phyloP scores from a whole-genome alignment of 305 asterid species.

The Solanum chacoense region DNA sequence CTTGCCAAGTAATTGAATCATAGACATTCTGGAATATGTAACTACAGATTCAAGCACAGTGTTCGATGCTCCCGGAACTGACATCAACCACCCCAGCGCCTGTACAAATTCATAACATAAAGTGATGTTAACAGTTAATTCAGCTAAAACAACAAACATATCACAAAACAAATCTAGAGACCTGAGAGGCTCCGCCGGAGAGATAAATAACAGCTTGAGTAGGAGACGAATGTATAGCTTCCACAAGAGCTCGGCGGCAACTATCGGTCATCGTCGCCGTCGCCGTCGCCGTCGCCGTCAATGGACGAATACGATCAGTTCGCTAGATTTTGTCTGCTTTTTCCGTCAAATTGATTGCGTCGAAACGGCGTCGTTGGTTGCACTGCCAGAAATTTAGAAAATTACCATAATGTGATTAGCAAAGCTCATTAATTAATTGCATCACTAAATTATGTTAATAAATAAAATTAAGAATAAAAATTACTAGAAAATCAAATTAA shows the following conservation, averaged over 20 bases:
- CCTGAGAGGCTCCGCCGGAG: slow-evolving; percentile 98
- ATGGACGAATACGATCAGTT: background rate
- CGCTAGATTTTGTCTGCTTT: background rate
- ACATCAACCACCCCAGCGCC: slow-evolving; percentile 88
- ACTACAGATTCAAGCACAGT: slow-evolving; percentile 64
- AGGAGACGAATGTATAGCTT: slow-evolving; percentile 63
- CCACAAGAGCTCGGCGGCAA: slow-evolving; percentile 54
- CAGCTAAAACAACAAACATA: background rate
- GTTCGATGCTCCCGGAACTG: slow-evolving; percentile 90
- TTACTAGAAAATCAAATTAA: background rate
- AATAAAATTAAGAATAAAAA: background rate
- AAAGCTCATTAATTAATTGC: background rate
- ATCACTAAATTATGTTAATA: background rate
- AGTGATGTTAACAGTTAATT: background rate
- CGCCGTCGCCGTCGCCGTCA: background rate
- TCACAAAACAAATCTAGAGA: background rate
- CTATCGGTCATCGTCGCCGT: slow-evolving; percentile 41
- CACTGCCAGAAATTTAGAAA: background rate
- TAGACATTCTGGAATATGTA: slow-evolving; percentile 80
- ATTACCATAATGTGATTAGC: background rate
- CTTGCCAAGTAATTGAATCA: slow-evolving; percentile 77
- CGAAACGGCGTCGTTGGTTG: background rate
- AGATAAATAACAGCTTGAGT: slow-evolving; percentile 69
- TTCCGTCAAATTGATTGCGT: background rate
- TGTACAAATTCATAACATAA: slow-evolving; percentile 9